Evolutionary conservation across 108 stramenopile genomes (phyloP).

Genomic region (Pseudonitzschia multistriata): DNA sequence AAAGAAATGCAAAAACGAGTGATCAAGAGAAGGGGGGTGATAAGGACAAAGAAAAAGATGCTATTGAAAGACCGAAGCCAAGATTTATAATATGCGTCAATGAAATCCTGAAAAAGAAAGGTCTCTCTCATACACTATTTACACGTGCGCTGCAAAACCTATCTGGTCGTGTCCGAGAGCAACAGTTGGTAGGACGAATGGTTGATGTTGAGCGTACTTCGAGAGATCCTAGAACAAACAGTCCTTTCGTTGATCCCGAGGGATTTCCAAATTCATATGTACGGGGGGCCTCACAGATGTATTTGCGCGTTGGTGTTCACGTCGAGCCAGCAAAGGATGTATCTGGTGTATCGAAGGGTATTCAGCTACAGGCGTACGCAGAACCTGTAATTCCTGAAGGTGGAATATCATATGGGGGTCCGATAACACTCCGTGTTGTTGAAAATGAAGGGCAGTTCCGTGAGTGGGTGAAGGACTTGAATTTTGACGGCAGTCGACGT

Average conservation of each 20-base stretch:
- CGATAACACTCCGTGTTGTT: slow-evolving; percentile 79
- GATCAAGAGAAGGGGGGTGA: slow-evolving; percentile 14
- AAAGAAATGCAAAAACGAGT: slow-evolving; percentile 19
- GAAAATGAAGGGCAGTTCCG: slow-evolving; percentile 85
- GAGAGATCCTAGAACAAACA: slow-evolving; percentile 43
- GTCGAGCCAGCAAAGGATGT: slow-evolving; percentile 70
- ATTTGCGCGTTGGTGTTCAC: slow-evolving; percentile 78
- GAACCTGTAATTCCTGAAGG: slow-evolving; percentile 84
- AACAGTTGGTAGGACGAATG: slow-evolving; percentile 66
- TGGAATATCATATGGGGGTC: slow-evolving; percentile 75
- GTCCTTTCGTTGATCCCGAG: slow-evolving; percentile 67
- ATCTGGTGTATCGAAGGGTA: slow-evolving; percentile 69
- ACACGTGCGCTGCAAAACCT: slow-evolving; percentile 77
- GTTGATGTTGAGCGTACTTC: slow-evolving; percentile 76
- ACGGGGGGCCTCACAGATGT: slow-evolving; percentile 66
- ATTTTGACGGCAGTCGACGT: slow-evolving; percentile 71
- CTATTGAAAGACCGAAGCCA: slow-evolving; percentile 32
- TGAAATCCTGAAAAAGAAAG: slow-evolving; percentile 77
- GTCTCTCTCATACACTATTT: slow-evolving; percentile 77
- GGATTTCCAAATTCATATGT: slow-evolving; percentile 90
- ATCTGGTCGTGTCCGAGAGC: slow-evolving; percentile 69
- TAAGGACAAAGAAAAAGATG: slow-evolving; percentile 21
- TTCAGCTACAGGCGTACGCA: slow-evolving; percentile 65
- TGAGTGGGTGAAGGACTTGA: slow-evolving; percentile 73
- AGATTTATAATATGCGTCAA: slow-evolving; percentile 82